Percentiles rank a stretch among this genome's conserved stretches.
These are phyloP conservation scores for Gynochthodes officinalis DNA, from an alignment of 257 asterid species.

Conservation along the genomic window DNA sequence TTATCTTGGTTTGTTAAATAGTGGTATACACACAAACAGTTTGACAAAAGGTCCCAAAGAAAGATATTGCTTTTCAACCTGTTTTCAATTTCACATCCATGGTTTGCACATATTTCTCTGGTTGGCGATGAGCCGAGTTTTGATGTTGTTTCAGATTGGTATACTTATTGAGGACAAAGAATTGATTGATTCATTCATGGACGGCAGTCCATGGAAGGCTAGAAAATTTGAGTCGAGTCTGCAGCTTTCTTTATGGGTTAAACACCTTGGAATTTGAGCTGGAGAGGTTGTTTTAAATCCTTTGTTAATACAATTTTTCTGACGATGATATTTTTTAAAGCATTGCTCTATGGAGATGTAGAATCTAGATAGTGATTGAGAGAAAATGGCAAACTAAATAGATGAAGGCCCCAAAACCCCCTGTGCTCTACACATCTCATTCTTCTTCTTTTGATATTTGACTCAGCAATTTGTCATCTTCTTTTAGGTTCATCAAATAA, in stretches of 20 bases:
- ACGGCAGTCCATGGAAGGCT: slow-evolving; percentile 78
- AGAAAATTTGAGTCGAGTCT: slow-evolving; percentile 86
- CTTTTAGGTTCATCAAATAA: slow-evolving; percentile 58
- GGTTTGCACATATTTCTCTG: neutral
- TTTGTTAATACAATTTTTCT: neutral
- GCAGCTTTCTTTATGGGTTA: slow-evolving; percentile 88
- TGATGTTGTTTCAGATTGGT: slow-evolving; percentile 74
- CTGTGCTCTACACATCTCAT: too few species aligned
- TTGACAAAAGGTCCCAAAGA: too few species aligned
- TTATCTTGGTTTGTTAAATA: too few species aligned
- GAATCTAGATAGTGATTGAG: neutral
- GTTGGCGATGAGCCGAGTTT: neutral
- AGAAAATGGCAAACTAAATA: neutral
- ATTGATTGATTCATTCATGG: slow-evolving; percentile 73
- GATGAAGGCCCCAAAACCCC: neutral
- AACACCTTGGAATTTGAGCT: slow-evolving; percentile 83
- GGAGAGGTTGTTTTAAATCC: slow-evolving; percentile 48
- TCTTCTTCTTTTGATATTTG: slow-evolving; percentile 8
- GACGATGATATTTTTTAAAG: too few species aligned
- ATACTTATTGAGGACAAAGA: slow-evolving; percentile 88
- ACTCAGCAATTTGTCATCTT: slow-evolving; percentile 8
- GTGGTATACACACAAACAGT: too few species aligned
- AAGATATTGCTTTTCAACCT: too few species aligned
- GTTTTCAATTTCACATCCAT: neutral
- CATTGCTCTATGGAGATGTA: too few species aligned